A percentile compares a stretch with the other conserved stretches of the same genome.
These are phyloP conservation scores for Neurospora sp. DNA, from an alignment of 495 filamentous ascomycete species.

Conservation along the genomic window DNA sequence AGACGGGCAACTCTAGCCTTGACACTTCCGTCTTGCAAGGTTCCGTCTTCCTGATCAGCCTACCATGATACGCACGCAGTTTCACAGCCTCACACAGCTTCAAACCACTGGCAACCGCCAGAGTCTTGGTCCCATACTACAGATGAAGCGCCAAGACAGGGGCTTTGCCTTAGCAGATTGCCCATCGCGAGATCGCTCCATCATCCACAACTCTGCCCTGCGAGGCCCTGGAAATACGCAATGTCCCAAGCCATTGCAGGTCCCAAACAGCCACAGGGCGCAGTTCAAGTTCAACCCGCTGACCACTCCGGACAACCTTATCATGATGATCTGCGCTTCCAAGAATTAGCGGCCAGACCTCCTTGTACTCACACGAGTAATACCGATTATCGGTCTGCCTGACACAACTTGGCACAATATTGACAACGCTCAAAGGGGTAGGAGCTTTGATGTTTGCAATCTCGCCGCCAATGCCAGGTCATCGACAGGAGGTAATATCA, in stretches of 20 bases:
- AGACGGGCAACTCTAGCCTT: neutral
- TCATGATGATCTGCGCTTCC: neutral
- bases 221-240: neutral
- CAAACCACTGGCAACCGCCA: neutral
- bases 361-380: neutral
- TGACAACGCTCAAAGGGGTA: neutral
- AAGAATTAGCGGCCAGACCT: neutral
- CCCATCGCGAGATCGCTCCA: neutral
- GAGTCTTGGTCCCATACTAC: neutral
- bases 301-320: neutral
- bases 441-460: neutral
- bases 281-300: neutral
- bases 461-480: neutral
- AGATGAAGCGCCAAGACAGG: neutral
- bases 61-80: neutral
- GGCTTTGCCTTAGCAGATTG: neutral
- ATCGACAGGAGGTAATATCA: neutral
- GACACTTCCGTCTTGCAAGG: neutral
- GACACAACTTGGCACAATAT: neutral
- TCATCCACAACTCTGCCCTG: neutral
- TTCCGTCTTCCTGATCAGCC: neutral
- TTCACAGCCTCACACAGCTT: neutral
- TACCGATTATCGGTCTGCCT: neutral
- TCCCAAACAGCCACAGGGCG: neutral
- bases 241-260: neutral